These are phyloP conservation scores for Vigna radiata DNA, from an alignment of 306 rosid genomes.

Conservation along the genomic window DNA sequence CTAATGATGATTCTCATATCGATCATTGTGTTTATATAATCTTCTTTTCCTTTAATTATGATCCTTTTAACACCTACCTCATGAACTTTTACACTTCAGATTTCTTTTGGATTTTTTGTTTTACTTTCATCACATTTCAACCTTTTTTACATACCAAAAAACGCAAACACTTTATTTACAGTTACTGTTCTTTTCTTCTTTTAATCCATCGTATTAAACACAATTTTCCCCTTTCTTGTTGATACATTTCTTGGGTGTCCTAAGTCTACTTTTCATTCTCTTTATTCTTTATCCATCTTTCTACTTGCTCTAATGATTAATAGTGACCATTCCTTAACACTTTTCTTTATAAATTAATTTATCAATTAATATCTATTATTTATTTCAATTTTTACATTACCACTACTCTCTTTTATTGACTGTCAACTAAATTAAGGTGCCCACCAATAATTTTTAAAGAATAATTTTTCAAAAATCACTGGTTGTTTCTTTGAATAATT, in stretches of 20 bases:
- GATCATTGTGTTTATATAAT: not conserved
- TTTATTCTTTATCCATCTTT: not conserved
- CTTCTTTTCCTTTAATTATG: not conserved
- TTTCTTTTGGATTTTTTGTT: not conserved
- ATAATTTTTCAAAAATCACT: not conserved
- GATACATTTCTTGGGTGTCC: not conserved
- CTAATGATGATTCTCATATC: not conserved
- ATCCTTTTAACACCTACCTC: not conserved
- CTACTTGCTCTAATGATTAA: not conserved
- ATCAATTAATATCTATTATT: not conserved
- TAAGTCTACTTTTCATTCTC: not conserved
- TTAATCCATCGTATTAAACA: no score
- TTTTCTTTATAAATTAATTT: not conserved
- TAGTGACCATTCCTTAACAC: not conserved
- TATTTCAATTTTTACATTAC: not conserved
- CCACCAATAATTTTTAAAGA: not conserved
- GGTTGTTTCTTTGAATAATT: not conserved
- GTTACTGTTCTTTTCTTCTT: no score
- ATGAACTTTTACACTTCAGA: not conserved
- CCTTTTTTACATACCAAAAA: not conserved
- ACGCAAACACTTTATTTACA: not conserved
- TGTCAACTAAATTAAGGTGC: not conserved
- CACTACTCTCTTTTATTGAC: no score
- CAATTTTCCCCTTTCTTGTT: not conserved
- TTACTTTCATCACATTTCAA: not conserved